A percentile compares a stretch with the other conserved stretches of the same genome.
phyloP scores from a whole-genome alignment of 2,329 filamentous ascomycete genomes.

The Botrytis hyacinthi region DNA sequence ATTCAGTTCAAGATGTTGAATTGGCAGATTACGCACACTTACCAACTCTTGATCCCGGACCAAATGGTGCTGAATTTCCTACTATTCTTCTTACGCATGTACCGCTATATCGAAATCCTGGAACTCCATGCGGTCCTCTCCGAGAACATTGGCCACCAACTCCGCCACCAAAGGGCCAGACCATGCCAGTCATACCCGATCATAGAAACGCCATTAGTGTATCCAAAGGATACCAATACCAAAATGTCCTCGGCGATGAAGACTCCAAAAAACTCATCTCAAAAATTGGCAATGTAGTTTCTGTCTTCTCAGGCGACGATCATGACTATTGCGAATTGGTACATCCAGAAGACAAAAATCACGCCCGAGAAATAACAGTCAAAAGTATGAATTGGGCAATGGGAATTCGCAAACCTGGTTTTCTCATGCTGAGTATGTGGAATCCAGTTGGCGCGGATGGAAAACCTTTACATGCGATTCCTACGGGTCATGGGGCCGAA shows the following conservation, averaged over 20 bases:
- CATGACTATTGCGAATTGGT: constrained; percentile 95
- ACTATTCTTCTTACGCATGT: constrained; percentile 90
- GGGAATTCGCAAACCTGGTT: constrained; percentile 85
- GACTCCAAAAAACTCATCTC: constrained; percentile 75
- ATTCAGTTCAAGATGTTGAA: constrained; percentile 55
- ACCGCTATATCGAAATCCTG: constrained; percentile 76
- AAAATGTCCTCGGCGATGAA: constrained; percentile 80
- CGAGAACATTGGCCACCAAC: constrained; percentile 81
- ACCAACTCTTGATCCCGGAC: constrained; percentile 44
- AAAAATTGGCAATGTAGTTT: constrained; percentile 75
- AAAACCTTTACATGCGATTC: constrained; percentile 43
- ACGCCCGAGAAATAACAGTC: constrained; percentile 79
- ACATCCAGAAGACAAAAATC: constrained; percentile 61
- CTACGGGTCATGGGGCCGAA: constrained; percentile 36
- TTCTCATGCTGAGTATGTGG: constrained; percentile 85
- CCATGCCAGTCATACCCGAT: constrained; percentile 55
- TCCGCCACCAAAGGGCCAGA: constrained; percentile 58
- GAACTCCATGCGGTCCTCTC: constrained; percentile 82
- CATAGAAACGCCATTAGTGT: constrained; percentile 77
- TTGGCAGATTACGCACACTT: constrained; percentile 42
- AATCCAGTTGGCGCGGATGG: constrained; percentile 74
- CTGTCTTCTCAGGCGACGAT: constrained; percentile 93
- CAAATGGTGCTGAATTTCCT: constrained; percentile 63
- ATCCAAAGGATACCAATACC: constrained; percentile 84
- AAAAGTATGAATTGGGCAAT: constrained; percentile 96